Base-by-base conservation (phyloP, 139 green algal species). In the Chlamydomonas sp. region DNA sequence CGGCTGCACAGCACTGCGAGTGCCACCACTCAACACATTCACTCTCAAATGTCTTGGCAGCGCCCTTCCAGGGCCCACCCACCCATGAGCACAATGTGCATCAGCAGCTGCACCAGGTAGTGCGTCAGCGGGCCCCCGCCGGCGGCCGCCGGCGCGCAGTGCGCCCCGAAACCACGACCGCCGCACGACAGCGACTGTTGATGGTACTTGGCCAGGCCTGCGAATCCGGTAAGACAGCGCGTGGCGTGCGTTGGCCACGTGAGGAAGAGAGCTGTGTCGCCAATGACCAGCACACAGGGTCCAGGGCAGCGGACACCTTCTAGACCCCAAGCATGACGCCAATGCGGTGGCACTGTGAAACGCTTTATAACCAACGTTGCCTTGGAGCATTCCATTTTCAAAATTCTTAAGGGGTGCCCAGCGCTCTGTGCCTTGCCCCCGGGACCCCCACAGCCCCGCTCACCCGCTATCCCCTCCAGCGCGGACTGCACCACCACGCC, bases 31-130 rank as follows among this genome's bases (percentile, higher is more conserved):
- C 31, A 49, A 49, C 31, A 49, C 0, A 49, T 49, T 92, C 61
- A 94, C 88, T 63, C 96, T 79, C 74, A 97, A 83, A 20, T 85
- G 90, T 67, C 86, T 75, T 80, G 96, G 79, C 12, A 96, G 61
- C 60, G 86, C 91, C 85, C 85, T 94, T 90, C 58, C 95, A 89
- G 68, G 78, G 49, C 7, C 79, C 84, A 77, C 96, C 83, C 64
- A 93, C 76, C 86, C 79, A 80, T 17, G 60, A 79, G 49, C 8
- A 79, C 17, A 59, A 86, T 74, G 10, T 63, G 31, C 20, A 86
- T 64, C 49, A 83, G 58, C 66, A 90, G 79, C 5, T 93, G 88
- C 79, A 86, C 59, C 59, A 86, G 90, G 90, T 86, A 88, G 6
- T 73, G 83, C 9, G 15, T 73, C 63, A 81, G 73, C 31, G 83